Percentiles rank a stretch among this genome's conserved stretches.
Conservation (phyloP, 495 filamentous ascomycete species). For the Aspergillus nanangensis region DNA sequence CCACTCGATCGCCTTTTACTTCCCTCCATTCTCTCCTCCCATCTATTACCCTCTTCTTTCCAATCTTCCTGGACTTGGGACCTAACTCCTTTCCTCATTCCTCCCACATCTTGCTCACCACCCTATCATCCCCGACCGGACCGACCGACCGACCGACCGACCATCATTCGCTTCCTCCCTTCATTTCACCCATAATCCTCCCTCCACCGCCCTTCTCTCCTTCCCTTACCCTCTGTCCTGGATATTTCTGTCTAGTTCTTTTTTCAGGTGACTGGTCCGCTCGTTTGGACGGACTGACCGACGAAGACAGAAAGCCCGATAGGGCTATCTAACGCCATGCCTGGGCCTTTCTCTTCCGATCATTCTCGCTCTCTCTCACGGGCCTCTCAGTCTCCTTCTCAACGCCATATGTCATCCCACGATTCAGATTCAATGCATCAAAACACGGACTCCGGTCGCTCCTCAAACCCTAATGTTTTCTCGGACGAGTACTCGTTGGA, state of each 20-base stretch:
- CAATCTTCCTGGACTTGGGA: no score
- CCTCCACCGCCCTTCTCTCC: constrained; percentile 3
- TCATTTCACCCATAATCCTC: constrained; percentile 9
- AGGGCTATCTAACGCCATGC: constrained; percentile 45
- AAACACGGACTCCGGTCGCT: constrained; percentile 30
- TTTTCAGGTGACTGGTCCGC: constrained; percentile 14
- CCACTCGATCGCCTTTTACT: no score
- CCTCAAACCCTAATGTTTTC: constrained; percentile 48
- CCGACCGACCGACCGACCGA: background rate
- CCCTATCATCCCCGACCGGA: background rate
- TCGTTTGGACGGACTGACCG: constrained; percentile 12
- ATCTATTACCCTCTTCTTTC: no score
- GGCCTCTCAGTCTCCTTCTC: constrained; percentile 28
- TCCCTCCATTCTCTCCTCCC: no score
- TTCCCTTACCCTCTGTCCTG: constrained; percentile 4
- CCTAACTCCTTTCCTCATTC: no score
- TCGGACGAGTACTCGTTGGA: constrained; percentile 51
- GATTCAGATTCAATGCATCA: constrained; percentile 31
- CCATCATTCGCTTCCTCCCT: constrained; percentile 2
- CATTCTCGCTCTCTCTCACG: constrained; percentile 38
- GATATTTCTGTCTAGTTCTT: constrained; percentile 9
- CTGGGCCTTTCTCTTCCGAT: constrained; percentile 39
- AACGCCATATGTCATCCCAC: constrained; percentile 20
- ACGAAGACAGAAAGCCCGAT: constrained; percentile 34
- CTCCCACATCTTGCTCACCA: no score